Conservation (phyloP, 495 filamentous ascomycete species). For the Patellaria atrata region DNA sequence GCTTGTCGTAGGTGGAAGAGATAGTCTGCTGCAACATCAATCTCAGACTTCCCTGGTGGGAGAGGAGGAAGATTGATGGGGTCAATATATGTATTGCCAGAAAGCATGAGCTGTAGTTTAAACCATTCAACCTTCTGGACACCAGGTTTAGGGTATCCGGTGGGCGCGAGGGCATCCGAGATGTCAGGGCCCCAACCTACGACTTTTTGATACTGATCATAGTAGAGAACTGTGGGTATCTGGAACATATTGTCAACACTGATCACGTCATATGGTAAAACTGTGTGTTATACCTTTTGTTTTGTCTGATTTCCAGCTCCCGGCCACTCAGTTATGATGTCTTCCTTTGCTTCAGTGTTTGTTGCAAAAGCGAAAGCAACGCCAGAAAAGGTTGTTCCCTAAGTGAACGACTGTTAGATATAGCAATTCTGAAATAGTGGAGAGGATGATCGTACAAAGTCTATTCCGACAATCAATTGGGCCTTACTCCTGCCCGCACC, state of each 20-base stretch:
- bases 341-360: slow-evolving; percentile 62
- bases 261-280: slow-evolving; percentile 4
- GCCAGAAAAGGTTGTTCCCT: slow-evolving; percentile 65
- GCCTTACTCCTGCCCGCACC: slow-evolving; percentile 68
- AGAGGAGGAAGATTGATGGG: slow-evolving; percentile 65
- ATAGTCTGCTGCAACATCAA: slow-evolving; percentile 64
- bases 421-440: not conserved
- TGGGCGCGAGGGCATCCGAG: slow-evolving; percentile 57
- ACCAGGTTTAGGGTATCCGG: slow-evolving; percentile 59
- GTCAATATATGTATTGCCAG: slow-evolving; percentile 66
- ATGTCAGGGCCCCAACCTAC: slow-evolving; percentile 68
- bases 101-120: slow-evolving; percentile 65
- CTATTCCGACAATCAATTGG: slow-evolving; percentile 67
- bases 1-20: slow-evolving; percentile 63
- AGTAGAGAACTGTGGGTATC: slow-evolving; percentile 64
- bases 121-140: slow-evolving; percentile 72
- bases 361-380: slow-evolving; percentile 65
- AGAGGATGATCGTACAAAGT: slow-evolving; percentile 44
- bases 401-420: not conserved
- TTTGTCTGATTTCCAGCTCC: slow-evolving; percentile 62
- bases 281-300: slow-evolving; percentile 42
- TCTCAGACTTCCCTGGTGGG: slow-evolving; percentile 61
- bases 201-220: slow-evolving; percentile 64
- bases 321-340: slow-evolving; percentile 68
- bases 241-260: slow-evolving; percentile 19